Base-by-base conservation (phyloP, 73 alveolate genomes). In the Blepharisma stoltei region DNA sequence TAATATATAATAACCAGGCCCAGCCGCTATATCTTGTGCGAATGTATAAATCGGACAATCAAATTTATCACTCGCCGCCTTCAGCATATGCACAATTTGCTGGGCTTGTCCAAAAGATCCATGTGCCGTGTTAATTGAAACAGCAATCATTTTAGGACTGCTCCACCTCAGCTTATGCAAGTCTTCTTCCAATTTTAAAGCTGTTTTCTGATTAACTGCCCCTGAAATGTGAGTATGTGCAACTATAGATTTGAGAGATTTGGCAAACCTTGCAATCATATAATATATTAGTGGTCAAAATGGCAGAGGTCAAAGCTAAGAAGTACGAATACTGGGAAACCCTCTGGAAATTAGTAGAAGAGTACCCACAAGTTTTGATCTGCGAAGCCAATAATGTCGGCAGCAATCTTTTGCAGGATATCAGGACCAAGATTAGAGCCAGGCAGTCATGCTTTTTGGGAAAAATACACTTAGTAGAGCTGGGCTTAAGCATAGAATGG, bases 391-490 rank as follows among this genome's bases (percentile, higher is more conserved):
- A 87, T 78, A 85, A 81, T 70, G 82, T 85, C 38, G 60, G 84
- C 53, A 55, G 87, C 47, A 54, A 54, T 8, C 86, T 67, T 77
- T 48, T 79, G 46, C 92, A 89, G 81, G 81, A 78, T 53, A 82
- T 83, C 81, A 81, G 97, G 49, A 20, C 71, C 70, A 90, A 88
- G 70, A 50, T 89, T 85, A 71, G 97, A 81, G 81, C 7, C 73
- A 55, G 55, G 95, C 95, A 41, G 86, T 75, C 55, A 86, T 88
- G 89, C 78, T 90, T 66, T 87, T 90, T 91, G 97, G 97, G 54
- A 87, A 87, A 75, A 87, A 83, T 83, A 87, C 94, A 78, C 76
- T 84, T 21, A 87, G 83, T 70, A 87, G 83, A 76, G 91, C 91
- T 70, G 90, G 90, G 46, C 80, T 87, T 47, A 66, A 50, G 75